phyloP scores from a whole-genome alignment of 2,329 filamentous ascomycete genomes.

The Talaromyces sp. region DNA sequence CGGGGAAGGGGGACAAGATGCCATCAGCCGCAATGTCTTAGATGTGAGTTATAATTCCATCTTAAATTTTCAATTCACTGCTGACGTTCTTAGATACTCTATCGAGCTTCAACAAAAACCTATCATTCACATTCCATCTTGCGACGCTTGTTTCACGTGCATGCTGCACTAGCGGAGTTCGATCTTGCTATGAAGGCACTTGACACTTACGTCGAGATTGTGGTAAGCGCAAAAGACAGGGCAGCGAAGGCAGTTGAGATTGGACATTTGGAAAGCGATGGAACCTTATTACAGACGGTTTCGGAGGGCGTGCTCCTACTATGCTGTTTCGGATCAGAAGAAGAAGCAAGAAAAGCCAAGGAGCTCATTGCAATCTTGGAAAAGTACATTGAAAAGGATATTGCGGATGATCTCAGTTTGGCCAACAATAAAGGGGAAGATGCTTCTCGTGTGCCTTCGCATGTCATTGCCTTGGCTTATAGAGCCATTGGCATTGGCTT shows the following conservation, averaged over 20 bases:
- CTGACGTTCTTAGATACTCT: conserved; percentile 60
- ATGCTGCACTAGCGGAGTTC: conserved; percentile 83
- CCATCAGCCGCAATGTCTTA: conserved; percentile 68
- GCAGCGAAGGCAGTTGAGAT: conserved; percentile 62
- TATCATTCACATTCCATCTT: conserved; percentile 92
- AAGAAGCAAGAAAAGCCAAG: conserved; percentile 73
- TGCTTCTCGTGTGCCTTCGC: conserved; percentile 47
- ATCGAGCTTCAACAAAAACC: conserved; percentile 84
- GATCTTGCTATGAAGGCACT: conserved; percentile 86
- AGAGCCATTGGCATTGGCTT: conserved; percentile 80
- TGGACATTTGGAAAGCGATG: conserved; percentile 74
- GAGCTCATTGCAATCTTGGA: conserved; percentile 67
- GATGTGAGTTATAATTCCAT: conserved; percentile 45
- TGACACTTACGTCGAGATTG: conserved; percentile 84
- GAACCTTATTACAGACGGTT: conserved; percentile 69
- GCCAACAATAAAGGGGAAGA: conserved; percentile 16
- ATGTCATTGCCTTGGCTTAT: conserved; percentile 66
- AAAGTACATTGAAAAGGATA: conserved; percentile 63
- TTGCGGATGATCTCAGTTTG: conserved; percentile 26
- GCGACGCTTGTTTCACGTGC: conserved; percentile 78
- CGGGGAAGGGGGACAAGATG: conserved; percentile 72
- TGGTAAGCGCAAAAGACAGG: conserved; percentile 77
- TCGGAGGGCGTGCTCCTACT: conserved; percentile 74
- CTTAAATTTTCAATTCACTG: background rate
- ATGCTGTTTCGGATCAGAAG: conserved; percentile 70